Evolutionary conservation across 2,329 filamentous ascomycete species (phyloP).

Genomic region (Botrytis hyacinthi): DNA sequence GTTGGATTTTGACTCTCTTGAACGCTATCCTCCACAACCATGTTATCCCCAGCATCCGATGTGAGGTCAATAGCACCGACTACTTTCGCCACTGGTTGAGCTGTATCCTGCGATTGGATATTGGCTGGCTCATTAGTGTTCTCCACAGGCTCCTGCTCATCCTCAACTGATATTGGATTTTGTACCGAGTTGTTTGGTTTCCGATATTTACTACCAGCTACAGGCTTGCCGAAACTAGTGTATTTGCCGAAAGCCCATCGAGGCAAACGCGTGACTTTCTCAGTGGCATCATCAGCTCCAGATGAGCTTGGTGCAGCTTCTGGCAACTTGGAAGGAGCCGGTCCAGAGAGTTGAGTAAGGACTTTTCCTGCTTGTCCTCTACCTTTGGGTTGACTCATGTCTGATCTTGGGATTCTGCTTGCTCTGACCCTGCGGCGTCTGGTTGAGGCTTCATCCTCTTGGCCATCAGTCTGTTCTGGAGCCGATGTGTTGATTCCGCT

Average conservation of each 20-base stretch:
- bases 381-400: background rate
- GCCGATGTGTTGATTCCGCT: fast-evolving
- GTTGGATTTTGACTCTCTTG: background rate
- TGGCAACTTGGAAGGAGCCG: background rate
- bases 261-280: background rate
- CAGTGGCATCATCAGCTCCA: background rate
- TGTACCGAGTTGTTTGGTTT: background rate
- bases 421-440: background rate
- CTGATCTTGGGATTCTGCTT: background rate
- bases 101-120: no score
- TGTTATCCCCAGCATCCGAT: fast-evolving
- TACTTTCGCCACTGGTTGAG: fast-evolving
- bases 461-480: background rate
- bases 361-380: background rate
- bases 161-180: fast-evolving
- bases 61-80: background rate
- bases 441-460: background rate
- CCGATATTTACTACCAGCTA: background rate
- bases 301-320: background rate
- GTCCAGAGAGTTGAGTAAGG: background rate
- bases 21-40: fast-evolving
- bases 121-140: fast-evolving
- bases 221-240: background rate
- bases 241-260: background rate
- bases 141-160: fast-evolving